Percentiles rank a stretch among this genome's conserved stretches.
Conservation (phyloP, 1,284 basidiomycete species). For the Cutaneotrichosporon sp. region DNA sequence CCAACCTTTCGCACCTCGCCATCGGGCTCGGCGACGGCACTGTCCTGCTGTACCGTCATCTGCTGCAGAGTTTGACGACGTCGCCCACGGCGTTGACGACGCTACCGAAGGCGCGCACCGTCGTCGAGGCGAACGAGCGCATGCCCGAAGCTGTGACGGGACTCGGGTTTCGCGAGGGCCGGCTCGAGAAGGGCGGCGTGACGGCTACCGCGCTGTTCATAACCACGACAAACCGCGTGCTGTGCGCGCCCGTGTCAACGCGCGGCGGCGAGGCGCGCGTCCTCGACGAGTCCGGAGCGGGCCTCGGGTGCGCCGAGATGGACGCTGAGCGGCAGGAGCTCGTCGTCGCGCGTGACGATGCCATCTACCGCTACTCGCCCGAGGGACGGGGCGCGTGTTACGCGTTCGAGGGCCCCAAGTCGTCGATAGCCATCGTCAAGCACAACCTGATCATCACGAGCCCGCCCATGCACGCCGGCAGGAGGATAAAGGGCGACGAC, state of each 20-base stretch:
- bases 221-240: conserved; percentile 79
- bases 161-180: conserved; percentile 73
- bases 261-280: conserved; percentile 66
- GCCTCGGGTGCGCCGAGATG: conserved; percentile 79
- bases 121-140: conserved; percentile 67
- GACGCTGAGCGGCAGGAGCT: conserved; percentile 71
- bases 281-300: conserved; percentile 84
- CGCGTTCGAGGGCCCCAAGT: conserved; percentile 74
- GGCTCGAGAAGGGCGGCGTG: conserved; percentile 13
- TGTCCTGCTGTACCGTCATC: conserved; percentile 84
- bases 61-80: conserved; percentile 81
- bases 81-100: conserved; percentile 61
- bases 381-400: conserved; percentile 83
- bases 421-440: conserved; percentile 64
- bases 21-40: conserved; percentile 94
- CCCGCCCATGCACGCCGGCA: conserved; percentile 66
- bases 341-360: conserved; percentile 87
- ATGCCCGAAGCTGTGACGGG: conserved; percentile 82
- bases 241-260: conserved; percentile 66
- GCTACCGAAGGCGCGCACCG: conserved; percentile 74
- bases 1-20: conserved; percentile 79
- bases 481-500: conserved; percentile 53
- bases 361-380: conserved; percentile 81
- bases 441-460: conserved; percentile 88
- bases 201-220: conserved; percentile 69